Evolutionary conservation across 1,284 basidiomycete species (phyloP), one percentile per base, ranked within the genome.

Genomic region (Farysia itapuensis): DNA sequence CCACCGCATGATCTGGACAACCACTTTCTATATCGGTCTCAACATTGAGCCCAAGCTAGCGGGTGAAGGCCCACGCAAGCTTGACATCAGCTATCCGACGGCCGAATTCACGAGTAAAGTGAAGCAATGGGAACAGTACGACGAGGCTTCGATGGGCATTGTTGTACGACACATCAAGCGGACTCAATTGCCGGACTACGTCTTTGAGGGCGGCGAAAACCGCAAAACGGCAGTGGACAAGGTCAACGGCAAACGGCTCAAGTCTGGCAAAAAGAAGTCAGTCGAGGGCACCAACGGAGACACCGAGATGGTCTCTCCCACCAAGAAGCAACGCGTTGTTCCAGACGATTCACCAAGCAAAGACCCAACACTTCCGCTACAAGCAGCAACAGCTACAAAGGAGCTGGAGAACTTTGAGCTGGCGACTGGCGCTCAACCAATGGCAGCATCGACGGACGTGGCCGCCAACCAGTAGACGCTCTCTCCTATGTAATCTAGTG

Each of bases 81-180:
- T 99, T 53, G 95, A 98, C 78, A 92, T 98, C 49, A 95, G 91
- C 49, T 97, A 93, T 79, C 93, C 95, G 2, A 96, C 91, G 5
- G 88, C 86, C 29, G 90, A 96, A 72, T 99, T 98, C 77, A 90
- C 87, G n/a, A 89, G 92, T 70, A 83, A 89, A 45, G 91, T 94
- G 70, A 95, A 94, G 78, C 81, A 85, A 79, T 98, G 95, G 93
- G 94, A 97, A 71, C 88, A 89, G 77, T 98, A 88, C 71, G 90
- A 96, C 54, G 89, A 92, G 70, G 81, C 85, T 15, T 86, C 85
- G 37, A 98, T 98, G 94, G 90, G 91, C 19, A 90, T 99, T 54
- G 84, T 90, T 35, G 87, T 99, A 16, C 85, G 91, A 40, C 88
- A 97, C 76, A 91, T 96, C 71, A 96, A 86, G 81, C 87, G 86